Evolutionary conservation across 2,329 filamentous ascomycete genomes (phyloP), one percentile per base, ranked within the genome.

Genomic region (Beauveria varroae): DNA sequence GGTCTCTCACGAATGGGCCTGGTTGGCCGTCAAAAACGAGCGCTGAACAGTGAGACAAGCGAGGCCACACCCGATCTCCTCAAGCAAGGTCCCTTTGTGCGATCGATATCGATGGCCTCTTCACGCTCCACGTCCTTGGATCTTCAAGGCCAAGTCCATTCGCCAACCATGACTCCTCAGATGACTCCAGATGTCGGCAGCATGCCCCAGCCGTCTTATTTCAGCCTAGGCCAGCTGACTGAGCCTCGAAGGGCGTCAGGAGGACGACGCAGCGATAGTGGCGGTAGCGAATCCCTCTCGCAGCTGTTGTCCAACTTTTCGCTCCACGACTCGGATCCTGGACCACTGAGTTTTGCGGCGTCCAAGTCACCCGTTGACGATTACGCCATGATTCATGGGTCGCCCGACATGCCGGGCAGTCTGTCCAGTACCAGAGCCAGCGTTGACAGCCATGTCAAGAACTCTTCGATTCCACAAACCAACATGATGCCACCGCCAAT

Each of bases 1-100:
- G 95, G 95, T 63, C 80, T 99, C 28, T 99, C 95, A 14, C 87
- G 95, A 30, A 98, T 99, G 93, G 96, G 95, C 71, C 80, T 99
- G 65, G 90, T 99, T 64, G 95, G 95, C 63, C 90, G 95, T 68
- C 95, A 99, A 75, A 98, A 99, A 78, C 87, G 95, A 68, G 91
- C 93, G 24, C 80, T 97, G 53, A 95, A 88, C 70, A 87, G 83
- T 77, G 84, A 82, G 71, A 79, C 86, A 30, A 86, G 86, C 37
- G 93, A 99, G 65, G 86, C 88, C n/a, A 92, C 88, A 1, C 95
- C 95, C 1, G 96, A 99, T 76, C 79, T 99, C 14, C 82, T 98
- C 49, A 97, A 96, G 71, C 87, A 95, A 68, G 93, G 93, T 0
- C 91, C 93, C 0, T 98, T 98, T 75, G 90, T 88, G 61, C 86